Evolutionary conservation across 78 protist species (phyloP).

Genomic region (Corallochytrium limacisporum): DNA sequence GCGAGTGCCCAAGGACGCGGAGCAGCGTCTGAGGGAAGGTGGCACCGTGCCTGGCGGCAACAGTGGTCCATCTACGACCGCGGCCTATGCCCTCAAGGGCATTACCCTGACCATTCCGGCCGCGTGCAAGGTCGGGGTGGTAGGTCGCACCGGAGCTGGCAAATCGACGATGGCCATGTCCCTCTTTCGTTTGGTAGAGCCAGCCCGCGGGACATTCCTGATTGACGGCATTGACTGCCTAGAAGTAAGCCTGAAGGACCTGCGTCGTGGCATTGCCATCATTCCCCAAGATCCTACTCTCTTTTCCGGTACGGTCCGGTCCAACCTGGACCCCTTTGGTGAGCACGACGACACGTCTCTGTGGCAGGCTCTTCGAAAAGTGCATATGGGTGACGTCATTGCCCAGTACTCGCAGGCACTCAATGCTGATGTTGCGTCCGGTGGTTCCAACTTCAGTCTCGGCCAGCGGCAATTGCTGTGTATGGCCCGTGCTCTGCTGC

Average conservation of each 20-base stretch:
- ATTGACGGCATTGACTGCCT: slow-evolving; percentile 60
- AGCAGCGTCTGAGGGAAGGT: too few species aligned
- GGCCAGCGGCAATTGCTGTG: slow-evolving; percentile 82
- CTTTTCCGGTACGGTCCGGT: slow-evolving; percentile 58
- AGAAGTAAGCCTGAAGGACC: slow-evolving; percentile 29
- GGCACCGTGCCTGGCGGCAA: too few species aligned
- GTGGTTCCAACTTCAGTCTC: slow-evolving; percentile 44
- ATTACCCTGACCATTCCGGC: slow-evolving; percentile 12
- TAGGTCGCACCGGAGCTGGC: slow-evolving; percentile 90
- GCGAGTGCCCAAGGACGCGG: too few species aligned
- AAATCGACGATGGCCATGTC: slow-evolving; percentile 44
- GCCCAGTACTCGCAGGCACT: too few species aligned
- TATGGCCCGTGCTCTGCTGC: slow-evolving; percentile 68
- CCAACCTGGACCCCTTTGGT: slow-evolving; percentile 74
- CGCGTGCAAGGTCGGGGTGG: slow-evolving; percentile 67
- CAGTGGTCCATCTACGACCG: too few species aligned
- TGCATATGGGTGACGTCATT: slow-evolving; percentile 18
- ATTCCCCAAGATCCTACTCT: slow-evolving; percentile 82
- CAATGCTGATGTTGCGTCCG: background rate
- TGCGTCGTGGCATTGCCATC: slow-evolving; percentile 51
- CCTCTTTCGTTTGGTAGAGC: slow-evolving; percentile 58
- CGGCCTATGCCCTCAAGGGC: too few species aligned
- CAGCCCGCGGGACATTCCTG: slow-evolving; percentile 43
- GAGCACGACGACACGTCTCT: slow-evolving; percentile 38
- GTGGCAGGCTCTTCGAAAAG: slow-evolving; percentile 28